phyloP scores from a whole-genome alignment of 345 rosid species.

The Capsella bursapastoris region DNA sequence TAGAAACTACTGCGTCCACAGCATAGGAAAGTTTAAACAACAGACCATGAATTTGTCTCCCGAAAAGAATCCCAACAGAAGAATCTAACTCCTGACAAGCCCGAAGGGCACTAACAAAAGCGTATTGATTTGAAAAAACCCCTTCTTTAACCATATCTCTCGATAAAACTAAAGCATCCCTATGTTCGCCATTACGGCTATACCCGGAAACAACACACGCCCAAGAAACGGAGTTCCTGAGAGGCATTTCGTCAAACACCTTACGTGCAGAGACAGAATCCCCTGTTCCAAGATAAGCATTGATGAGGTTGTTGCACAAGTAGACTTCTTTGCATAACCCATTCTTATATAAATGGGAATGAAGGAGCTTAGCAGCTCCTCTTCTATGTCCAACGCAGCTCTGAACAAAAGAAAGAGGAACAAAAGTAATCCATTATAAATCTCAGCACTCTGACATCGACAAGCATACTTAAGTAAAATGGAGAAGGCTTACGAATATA shows the following conservation, averaged over 20 bases:
- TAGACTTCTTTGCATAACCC: conserved; percentile 63
- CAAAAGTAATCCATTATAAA: background rate
- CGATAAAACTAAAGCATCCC: conserved; percentile 57
- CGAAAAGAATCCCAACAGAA: conserved; percentile 53
- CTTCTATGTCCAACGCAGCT: conserved; percentile 32
- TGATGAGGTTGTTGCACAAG: conserved; percentile 70
- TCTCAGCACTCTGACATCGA: background rate
- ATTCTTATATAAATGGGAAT: conserved; percentile 52
- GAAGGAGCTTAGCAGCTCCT: conserved; percentile 60
- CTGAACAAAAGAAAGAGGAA: conserved; percentile 25
- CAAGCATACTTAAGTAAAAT: background rate
- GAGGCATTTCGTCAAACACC: conserved; percentile 80
- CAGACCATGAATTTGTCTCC: conserved; percentile 78
- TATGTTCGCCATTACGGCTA: conserved; percentile 54
- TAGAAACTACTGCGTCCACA: conserved; percentile 61
- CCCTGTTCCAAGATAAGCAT: conserved; percentile 51
- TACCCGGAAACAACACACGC: conserved; percentile 83
- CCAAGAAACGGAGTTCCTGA: conserved; percentile 74
- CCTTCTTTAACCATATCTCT: conserved; percentile 62
- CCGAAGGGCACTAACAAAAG: conserved; percentile 68
- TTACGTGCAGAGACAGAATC: conserved; percentile 58
- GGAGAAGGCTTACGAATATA: conserved; percentile 12
- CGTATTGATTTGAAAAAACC: conserved; percentile 60
- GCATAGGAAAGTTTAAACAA: conserved; percentile 58
- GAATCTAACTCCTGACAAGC: conserved; percentile 68